These are phyloP conservation scores for Trichoderma citrinoviride DNA, from an alignment of 2,329 filamentous ascomycete genomes.

Conservation along the genomic window DNA sequence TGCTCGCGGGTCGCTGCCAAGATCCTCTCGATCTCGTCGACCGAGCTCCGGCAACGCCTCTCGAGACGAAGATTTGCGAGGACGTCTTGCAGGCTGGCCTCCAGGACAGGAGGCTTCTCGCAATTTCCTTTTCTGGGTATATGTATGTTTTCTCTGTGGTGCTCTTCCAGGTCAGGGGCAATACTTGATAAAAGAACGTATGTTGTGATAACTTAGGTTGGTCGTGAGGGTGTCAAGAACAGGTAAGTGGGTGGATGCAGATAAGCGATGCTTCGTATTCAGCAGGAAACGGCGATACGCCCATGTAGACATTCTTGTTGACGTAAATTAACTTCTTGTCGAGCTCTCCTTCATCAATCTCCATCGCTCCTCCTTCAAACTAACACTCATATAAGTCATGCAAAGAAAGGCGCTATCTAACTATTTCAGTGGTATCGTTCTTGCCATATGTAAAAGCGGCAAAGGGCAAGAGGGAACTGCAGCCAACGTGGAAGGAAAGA, in stretches of 20 bases:
- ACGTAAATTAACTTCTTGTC: neutral
- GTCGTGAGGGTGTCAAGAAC: neutral
- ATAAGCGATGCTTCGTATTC: neutral
- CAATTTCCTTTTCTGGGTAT: neutral
- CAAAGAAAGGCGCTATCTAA: slow-evolving; percentile 18
- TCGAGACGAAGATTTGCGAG: slow-evolving; percentile 32
- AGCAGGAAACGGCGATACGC: slow-evolving; percentile 11
- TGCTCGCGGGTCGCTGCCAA: slow-evolving; percentile 16
- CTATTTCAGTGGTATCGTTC: slow-evolving; percentile 19
- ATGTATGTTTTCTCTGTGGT: neutral
- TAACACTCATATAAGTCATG: neutral
- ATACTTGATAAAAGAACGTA: neutral
- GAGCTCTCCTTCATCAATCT: neutral
- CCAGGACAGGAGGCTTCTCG: slow-evolving; percentile 13
- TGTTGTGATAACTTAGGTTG: neutral
- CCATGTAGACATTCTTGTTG: neutral
- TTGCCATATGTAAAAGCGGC: slow-evolving; percentile 10
- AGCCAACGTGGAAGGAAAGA: neutral
- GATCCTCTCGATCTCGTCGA: slow-evolving; percentile 20
- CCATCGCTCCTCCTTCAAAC: neutral
- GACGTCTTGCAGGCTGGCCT: slow-evolving; percentile 28
- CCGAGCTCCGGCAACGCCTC: slow-evolving; percentile 28
- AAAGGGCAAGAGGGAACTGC: neutral
- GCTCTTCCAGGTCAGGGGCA: neutral
- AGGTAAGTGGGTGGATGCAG: neutral